These are phyloP conservation scores for Gnomoniopsis smithogilvyi DNA, from an alignment of 2,329 filamentous ascomycete genomes.

Conservation along the genomic window DNA sequence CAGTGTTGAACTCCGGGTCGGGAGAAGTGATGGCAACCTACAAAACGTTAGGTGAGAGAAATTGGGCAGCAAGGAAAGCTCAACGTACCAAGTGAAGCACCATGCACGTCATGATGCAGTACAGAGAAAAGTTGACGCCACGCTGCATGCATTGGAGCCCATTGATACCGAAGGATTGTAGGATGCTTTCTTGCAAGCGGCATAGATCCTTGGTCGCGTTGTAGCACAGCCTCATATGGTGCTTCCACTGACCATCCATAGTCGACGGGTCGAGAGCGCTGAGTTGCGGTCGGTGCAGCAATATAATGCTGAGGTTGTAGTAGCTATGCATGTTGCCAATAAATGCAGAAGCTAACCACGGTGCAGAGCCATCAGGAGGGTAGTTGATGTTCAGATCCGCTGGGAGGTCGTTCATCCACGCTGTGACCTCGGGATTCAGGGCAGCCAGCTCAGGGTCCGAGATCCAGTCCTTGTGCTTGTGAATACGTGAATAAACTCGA, in stretches of 20 bases:
- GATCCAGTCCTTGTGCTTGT: constrained; percentile 77
- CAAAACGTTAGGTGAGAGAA: constrained; percentile 14
- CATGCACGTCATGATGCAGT: constrained; percentile 84
- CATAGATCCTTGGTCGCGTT: constrained; percentile 81
- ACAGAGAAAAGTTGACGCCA: constrained; percentile 95
- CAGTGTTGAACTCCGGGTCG: constrained; percentile 79
- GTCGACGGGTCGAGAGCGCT: constrained; percentile 71
- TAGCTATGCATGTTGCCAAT: constrained; percentile 88
- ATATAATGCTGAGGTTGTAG: constrained; percentile 79
- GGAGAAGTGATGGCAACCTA: constrained; percentile 92
- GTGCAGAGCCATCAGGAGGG: constrained; percentile 72
- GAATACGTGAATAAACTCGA: constrained; percentile 68
- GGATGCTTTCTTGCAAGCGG: constrained; percentile 78
- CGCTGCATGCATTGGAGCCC: constrained; percentile 90
- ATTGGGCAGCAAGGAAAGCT: neutral
- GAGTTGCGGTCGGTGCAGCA: constrained; percentile 84
- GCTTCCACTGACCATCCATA: constrained; percentile 75
- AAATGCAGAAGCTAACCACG: constrained; percentile 83
- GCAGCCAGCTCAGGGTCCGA: constrained; percentile 79
- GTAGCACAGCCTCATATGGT: constrained; percentile 84
- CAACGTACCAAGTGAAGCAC: constrained; percentile 83
- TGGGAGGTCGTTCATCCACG: constrained; percentile 76
- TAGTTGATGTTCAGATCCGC: constrained; percentile 75
- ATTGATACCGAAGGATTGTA: constrained; percentile 71
- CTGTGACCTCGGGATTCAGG: constrained; percentile 72